Base-by-base conservation (phyloP, 1,139 yeast species). In the Blastobotrys proliferans region DNA sequence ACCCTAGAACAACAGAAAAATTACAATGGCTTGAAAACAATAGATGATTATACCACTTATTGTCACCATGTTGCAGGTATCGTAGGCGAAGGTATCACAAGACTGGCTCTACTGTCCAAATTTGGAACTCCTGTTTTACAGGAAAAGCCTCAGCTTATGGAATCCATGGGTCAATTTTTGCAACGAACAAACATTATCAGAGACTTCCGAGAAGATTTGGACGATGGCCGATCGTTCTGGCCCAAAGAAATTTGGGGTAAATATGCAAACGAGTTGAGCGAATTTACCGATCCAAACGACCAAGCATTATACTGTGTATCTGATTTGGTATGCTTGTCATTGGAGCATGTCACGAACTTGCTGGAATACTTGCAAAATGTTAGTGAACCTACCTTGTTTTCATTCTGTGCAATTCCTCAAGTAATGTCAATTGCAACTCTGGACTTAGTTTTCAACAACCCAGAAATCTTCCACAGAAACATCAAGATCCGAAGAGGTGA, bases 31-130 rank as follows among this genome's bases (percentile, higher is more conserved):
- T 81, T 92, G 35, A 72, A 70, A 40, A 85, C 96, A 1, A 64
- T 84, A 37, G 71, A 76, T 50, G 98, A 88, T 60, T 94, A 83
- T 61, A 92, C 94, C 61, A 71, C 81, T 51, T 92, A 92, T 70
- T 92, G 99, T 64, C 94, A 90, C 66, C 87, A 90, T 60, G 99
- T 92, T 46, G 99, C 99, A 0, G 99, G 98, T 2, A 72, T 94
- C 44, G 97, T 92, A 34, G 99, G 99, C 43, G 96, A 88, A 60
- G 98, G 98, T 1, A 71, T 88, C 53, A 88, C 97, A 9, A 76
- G 83, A 50, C 70, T 94, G 66, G 79, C 88, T 10, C 52, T 62
- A n/a, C 45, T 56, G 9, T 61, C 69, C 24, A 45, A 49, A 38
- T 65, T 64, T 43, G 81, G 80, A 43, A 60, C 72, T 2, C 68